These are phyloP conservation scores for Saccharomyces pastorianus DNA, from an alignment of 1,139 yeast genomes.

Conservation along the genomic window DNA sequence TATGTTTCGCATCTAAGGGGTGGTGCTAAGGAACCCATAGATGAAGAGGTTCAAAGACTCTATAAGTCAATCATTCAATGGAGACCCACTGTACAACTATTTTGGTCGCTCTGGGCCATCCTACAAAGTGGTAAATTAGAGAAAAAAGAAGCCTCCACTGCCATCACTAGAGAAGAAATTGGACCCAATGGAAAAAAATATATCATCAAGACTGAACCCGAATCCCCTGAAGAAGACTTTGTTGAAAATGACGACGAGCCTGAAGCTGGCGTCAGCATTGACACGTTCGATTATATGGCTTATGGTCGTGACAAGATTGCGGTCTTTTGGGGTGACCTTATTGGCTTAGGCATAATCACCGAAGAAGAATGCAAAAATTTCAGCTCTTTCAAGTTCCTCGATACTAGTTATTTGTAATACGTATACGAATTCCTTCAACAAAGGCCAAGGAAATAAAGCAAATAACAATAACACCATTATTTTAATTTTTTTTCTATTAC, in stretches of 20 bases:
- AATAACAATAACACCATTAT: neutral
- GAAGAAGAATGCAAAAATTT: constrained; percentile 23
- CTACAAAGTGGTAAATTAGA: constrained; percentile 53
- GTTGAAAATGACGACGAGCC: constrained; percentile 29
- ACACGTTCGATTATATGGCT: constrained; percentile 68
- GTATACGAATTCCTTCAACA: neutral
- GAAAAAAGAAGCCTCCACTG: constrained; percentile 13
- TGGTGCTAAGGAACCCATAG: constrained; percentile 31
- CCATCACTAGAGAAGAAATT: constrained; percentile 18
- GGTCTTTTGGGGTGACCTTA: constrained; percentile 66
- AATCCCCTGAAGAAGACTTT: constrained; percentile 13
- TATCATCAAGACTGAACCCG: constrained; percentile 29
- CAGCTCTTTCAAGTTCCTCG: constrained; percentile 5
- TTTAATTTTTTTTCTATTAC: neutral
- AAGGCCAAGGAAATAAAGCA: neutral
- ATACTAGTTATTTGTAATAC: constrained; percentile 1
- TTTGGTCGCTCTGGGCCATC: constrained; percentile 91
- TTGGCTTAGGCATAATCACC: constrained; percentile 49
- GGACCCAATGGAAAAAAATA: constrained; percentile 44
- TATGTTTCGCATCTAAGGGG: constrained; percentile 42
- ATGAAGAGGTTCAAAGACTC: constrained; percentile 49
- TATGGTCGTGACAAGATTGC: constrained; percentile 72
- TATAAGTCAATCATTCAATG: constrained; percentile 63
- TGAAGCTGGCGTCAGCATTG: constrained; percentile 46
- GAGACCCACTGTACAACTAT: constrained; percentile 72